Percentiles rank a stretch among this genome's conserved stretches.
Conservation (phyloP, 2,329 filamentous ascomycete genomes). For the Monilinia fructigena region DNA sequence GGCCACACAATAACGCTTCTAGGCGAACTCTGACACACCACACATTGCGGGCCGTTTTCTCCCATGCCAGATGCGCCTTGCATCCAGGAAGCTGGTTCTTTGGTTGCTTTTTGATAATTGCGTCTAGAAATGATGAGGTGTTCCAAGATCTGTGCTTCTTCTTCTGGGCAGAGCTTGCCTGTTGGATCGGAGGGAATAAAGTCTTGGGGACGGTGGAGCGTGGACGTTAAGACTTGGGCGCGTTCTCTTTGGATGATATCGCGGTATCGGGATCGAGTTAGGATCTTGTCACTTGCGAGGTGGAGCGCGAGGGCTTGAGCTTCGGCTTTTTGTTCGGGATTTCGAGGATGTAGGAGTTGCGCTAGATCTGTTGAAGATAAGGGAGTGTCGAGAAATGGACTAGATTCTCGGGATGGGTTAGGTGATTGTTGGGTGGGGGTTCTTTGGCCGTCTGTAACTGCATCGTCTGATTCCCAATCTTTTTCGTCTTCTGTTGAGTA, state of each 20-base stretch:
- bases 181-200: slow-evolving; percentile 35
- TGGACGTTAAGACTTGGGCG: slow-evolving; percentile 62
- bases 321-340: slow-evolving; percentile 74
- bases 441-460: slow-evolving; percentile 50
- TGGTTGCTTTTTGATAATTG: slow-evolving; percentile 27
- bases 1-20: slow-evolving; percentile 94
- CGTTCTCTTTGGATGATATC: slow-evolving; percentile 67
- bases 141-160: slow-evolving; percentile 61
- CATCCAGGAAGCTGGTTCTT: slow-evolving; percentile 54
- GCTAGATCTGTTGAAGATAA: slow-evolving; percentile 70
- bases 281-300: slow-evolving; percentile 64
- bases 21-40: slow-evolving; percentile 85
- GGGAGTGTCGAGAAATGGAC: slow-evolving; percentile 59
- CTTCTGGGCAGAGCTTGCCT: slow-evolving; percentile 52
- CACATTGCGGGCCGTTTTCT: slow-evolving; percentile 76
- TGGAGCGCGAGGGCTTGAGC: slow-evolving; percentile 80
- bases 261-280: slow-evolving; percentile 79
- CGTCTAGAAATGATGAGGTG: slow-evolving; percentile 52
- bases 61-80: slow-evolving; percentile 72
- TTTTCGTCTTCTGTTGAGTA: slow-evolving; percentile 46
- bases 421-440: slow-evolving; percentile 73
- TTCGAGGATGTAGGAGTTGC: slow-evolving; percentile 76
- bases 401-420: slow-evolving; percentile 51
- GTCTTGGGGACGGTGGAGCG: slow-evolving; percentile 42
- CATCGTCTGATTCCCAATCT: slow-evolving; percentile 48